Conservation (phyloP, 495 filamentous ascomycete species). For the Bacidia rubella region DNA sequence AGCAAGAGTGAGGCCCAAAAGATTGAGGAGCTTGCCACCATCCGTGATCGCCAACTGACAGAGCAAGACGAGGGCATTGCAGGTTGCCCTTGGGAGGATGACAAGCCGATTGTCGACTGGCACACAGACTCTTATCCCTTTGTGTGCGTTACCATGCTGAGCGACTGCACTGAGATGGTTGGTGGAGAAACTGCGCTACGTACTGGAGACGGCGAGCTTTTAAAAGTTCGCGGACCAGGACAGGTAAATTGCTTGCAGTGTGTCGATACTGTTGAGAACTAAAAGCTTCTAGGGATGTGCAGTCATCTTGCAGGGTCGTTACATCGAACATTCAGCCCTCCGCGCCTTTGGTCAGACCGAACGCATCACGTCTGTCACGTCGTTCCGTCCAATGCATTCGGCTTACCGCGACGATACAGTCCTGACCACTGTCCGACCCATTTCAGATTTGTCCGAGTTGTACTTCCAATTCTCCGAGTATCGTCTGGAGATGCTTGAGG, state of each 20-base stretch:
- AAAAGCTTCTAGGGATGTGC: slow-evolving; percentile 59
- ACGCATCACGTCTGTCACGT: slow-evolving; percentile 61
- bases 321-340: slow-evolving; percentile 59
- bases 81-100: slow-evolving; percentile 43
- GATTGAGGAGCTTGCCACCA: slow-evolving; percentile 29
- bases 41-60: slow-evolving; percentile 26
- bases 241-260: slow-evolving; percentile 34
- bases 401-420: slow-evolving; percentile 51
- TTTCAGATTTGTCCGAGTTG: slow-evolving; percentile 53
- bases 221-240: slow-evolving; percentile 55
- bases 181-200: slow-evolving; percentile 58
- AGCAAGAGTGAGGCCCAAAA: slow-evolving; percentile 43
- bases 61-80: slow-evolving; percentile 35
- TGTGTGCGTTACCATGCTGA: slow-evolving; percentile 65
- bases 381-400: slow-evolving; percentile 49
- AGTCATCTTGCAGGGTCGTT: slow-evolving; percentile 55
- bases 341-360: slow-evolving; percentile 48
- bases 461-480: slow-evolving; percentile 60
- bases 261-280: no score
- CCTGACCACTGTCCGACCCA: slow-evolving; percentile 49
- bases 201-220: slow-evolving; percentile 45
- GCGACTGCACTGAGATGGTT: slow-evolving; percentile 54
- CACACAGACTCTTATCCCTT: slow-evolving; percentile 66
- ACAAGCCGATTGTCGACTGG: slow-evolving; percentile 57
- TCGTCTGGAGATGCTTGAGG: slow-evolving; percentile 55